Base-by-base conservation (phyloP, 441 rosid genomes). In the Pelargonium citronellum region DNA sequence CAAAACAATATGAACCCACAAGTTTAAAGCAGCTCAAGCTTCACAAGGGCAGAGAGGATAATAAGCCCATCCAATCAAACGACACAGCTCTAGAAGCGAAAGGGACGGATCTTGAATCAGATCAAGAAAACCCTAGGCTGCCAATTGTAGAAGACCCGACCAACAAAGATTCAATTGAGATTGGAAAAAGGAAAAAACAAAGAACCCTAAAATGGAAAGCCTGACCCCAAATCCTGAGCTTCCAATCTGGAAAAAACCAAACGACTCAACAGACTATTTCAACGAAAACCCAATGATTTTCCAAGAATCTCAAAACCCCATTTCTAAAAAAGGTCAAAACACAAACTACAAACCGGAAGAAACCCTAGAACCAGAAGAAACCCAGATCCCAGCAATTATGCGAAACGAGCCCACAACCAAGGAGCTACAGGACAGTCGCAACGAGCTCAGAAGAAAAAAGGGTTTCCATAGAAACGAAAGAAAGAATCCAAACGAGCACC, bases 311-410 rank as follows among this genome's bases (percentile, higher is more conserved):
- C 83, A 74, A 83, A 84, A 71, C 70, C 27, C 77, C 64, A 74
- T 63, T 15, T 73, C 53, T 67, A 73, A 46, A 73, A 49, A 74
- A 80, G 74, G 78, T 72, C 80, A 67, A 74, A 64, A 74, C 73
- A 73, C 73, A 77, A 76, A 75, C 73, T 79, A 77, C 73, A 75
- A 77, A 69, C 20, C 65, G 74, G 79, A 74, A 78, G 79, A 83
- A 85, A 85, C 83, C 91, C 82, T 83, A 79, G 85, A 86, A 83
- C 82, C 84, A 16, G 19, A 74, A 75, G 63, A 75, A 81, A 79
- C 81, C 86, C 85, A 91, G 94, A 88, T 89, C 92, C 92, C 77
- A 79, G 83, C 78, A 66, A 74, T 70, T 63, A 68, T 55, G 67
- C 41, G 41, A 37, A 55, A 67, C 68, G 72, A 67, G 67, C 69